Evolutionary conservation across 2,329 filamentous ascomycete species (phyloP), one percentile per base, ranked within the genome.

Genomic region (Microsporum canis): DNA sequence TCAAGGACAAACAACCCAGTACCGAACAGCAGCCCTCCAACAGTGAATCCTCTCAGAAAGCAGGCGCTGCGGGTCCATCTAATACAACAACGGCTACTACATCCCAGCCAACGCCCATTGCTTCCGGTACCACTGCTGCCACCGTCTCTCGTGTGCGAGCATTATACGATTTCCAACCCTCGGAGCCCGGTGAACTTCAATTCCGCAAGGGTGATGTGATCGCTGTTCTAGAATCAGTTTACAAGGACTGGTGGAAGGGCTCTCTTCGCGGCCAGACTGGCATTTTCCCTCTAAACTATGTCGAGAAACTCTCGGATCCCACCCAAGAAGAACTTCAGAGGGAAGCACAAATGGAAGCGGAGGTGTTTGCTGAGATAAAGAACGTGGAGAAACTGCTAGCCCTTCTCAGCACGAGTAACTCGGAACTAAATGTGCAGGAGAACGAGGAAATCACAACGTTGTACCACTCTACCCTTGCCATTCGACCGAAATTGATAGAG

Each of bases 181-280:
- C 91, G 0, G 94, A 99, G 73, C 85, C 91, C 0, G 94, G 92
- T 56, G 94, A 99, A 77, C 80, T 99, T 64, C 91, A 95, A 67
- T 99, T 99, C 74, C 88, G 91, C 67, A 96, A 95, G 77, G 92
- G 94, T 33, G 94, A 99, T 72, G 88, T 97, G 45, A 99, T 99
- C 73, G 92, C 94, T 0, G 94, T 99, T 14, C 80, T 99, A 45
- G 94, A 97, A 75, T 96, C 91, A 1, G 94, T 97, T 1, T 99
- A 95, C 78, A 99, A 97, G 75, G 94, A 99, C 74, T 99, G 94
- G 94, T 99, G 94, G 94, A 92, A 95, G 68, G 94, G 94, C 1
- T 95, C 91, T 47, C 78, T 99, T 62, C 86, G 91, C 71, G 94
- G 94, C 23, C 90, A 96, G 74, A 96, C 91, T 5, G 94, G 94